Base-by-base conservation (phyloP, 495 filamentous ascomycete genomes). In the Aspergillus affinis region DNA sequence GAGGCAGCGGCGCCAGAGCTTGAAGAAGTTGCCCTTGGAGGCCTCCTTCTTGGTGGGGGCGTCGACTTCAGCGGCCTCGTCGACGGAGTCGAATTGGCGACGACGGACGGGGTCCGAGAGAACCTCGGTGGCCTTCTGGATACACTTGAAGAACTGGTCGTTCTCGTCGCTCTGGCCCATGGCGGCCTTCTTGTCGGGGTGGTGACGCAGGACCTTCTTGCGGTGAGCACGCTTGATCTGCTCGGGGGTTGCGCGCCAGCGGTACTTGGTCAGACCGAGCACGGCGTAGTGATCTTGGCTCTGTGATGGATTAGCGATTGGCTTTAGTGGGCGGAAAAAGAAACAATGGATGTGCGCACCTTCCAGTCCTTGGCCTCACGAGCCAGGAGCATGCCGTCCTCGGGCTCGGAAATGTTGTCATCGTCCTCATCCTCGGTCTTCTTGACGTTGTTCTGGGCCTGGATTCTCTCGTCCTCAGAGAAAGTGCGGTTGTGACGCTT, bases 81-180 rank as follows among this genome's bases (percentile, higher is more conserved):
- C 94, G 21, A 97, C 92, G 53, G 91, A 96, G 74, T 98, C 94
- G 78, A 88, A 98, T 77, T 98, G 94, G 46, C 93, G 88, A 60
- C 95, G 91, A 79, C 91, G 96, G 72, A 86, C 81, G 46, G 94
- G 92, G 81, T 98, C 94, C 46, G 89, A 82, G 18, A 98, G 89
- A 57, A 97, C 81, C 71, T 98, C 94, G 68, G 88, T 93, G 60
- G 94, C 94, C 75, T 96, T 97, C 81, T 98, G 94, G 74, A 98
- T 98, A 76, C 94, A 98, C 84, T 98, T 98, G 88, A 98, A 98
- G 84, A 98, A 98, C 67, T 87, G 89, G 77, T 98, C 94, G 78
- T 96, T 92, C 75, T 98, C 92, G 63, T 87, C 86, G 61, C 80
- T 83, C 61, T 94, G 91, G 44, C 76, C 75, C 54, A 87, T 82